phyloP scores from a whole-genome alignment of 1,284 basidiomycete species.

The Schizophyllum commune region DNA sequence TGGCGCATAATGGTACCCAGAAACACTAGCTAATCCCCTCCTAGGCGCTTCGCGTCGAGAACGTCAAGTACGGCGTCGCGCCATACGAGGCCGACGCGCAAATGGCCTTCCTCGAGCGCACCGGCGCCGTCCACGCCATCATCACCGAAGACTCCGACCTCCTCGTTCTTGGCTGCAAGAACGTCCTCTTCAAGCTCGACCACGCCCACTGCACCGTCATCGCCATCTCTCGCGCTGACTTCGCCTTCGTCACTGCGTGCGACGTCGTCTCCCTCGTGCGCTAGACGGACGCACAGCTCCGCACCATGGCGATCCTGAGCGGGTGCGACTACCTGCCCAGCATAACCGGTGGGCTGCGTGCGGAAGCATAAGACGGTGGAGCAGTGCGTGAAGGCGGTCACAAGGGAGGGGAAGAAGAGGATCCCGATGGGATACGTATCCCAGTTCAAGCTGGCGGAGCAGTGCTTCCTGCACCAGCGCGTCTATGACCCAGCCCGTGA shows the following conservation, averaged over 20 bases:
- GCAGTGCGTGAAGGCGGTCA: slow-evolving; percentile 75
- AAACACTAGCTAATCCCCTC: not conserved
- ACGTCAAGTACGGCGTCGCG: slow-evolving; percentile 84
- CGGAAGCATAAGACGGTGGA: slow-evolving; percentile 84
- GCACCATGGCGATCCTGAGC: slow-evolving; percentile 93
- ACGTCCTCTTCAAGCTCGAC: slow-evolving; percentile 85
- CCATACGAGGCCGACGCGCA: slow-evolving; percentile 99
- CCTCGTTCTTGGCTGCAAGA: slow-evolving; percentile 91
- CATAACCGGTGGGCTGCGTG: slow-evolving; percentile 84
- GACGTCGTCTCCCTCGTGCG: slow-evolving; percentile 70
- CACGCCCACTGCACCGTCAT: slow-evolving; percentile 65
- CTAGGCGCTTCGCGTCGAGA: slow-evolving; percentile 78
- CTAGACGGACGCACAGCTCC: slow-evolving; percentile 88
- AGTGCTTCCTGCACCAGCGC: slow-evolving; percentile 90
- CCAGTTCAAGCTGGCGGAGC: slow-evolving; percentile 76
- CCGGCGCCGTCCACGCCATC: slow-evolving; percentile 83
- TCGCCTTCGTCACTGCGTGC: slow-evolving; percentile 57
- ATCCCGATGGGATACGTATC: slow-evolving; percentile 75
- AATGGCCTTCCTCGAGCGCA: slow-evolving; percentile 84
- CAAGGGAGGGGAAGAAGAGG: slow-evolving; percentile 78
- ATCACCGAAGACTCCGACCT: slow-evolving; percentile 98
- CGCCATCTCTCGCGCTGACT: slow-evolving; percentile 72
- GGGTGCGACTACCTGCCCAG: slow-evolving; percentile 97
- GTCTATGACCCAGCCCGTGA: slow-evolving; percentile 77
- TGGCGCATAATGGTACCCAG: not conserved